Base-by-base conservation (phyloP, 345 rosid genomes). In the Aquilaria sinensis region DNA sequence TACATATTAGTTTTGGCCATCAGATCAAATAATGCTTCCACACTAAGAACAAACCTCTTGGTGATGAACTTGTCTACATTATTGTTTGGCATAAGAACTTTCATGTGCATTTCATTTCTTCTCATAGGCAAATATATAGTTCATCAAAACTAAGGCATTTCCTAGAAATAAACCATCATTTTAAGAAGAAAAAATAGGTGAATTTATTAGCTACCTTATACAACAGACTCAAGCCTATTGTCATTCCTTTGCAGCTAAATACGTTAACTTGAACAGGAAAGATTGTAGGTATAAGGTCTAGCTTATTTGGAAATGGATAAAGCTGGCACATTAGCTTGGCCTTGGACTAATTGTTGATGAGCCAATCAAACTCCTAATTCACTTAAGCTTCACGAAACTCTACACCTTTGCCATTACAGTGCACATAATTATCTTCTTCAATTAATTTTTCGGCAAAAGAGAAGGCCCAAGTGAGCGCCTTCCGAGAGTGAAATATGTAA, bases 401-500 rank as follows among this genome's bases (percentile, higher is more conserved):
- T 15, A 41, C 43, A 4, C 43, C 23, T 23, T 1, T 23, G 47
- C 66, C 62, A 31, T 67, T 33, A 31, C 51, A 68, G 13, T 74
- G 75, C 2, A 57, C 71, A 1, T 78, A 10, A 47, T 59, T 52
- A 0, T 46, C 33, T 0, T 68, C 74, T 2, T 65, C 52, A 7
- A 12, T 47, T 10, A 52, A 58, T 34, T 74, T 70, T 3, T 76
- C 71, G 0, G 76, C 76, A 2, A 74, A 47, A 3, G 76, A 76
- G 56, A 67, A 78, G 34, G 58, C 68, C 0, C n/a, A 13, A 15
- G 72, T 65, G 15, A 74, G 58, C 5, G 56, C 57, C 46, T 78
- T 23, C 70, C 0, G 74, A 64, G 5, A 71, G 55, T 29, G 85
- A 80, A 3, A 57, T 64, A 53, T 82, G 73, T 32, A 84, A 56